A percentile compares a stretch with the other conserved stretches of the same genome.
Conservation (phyloP, 257 asterid genomes). For the Solanum bukasovii region DNA sequence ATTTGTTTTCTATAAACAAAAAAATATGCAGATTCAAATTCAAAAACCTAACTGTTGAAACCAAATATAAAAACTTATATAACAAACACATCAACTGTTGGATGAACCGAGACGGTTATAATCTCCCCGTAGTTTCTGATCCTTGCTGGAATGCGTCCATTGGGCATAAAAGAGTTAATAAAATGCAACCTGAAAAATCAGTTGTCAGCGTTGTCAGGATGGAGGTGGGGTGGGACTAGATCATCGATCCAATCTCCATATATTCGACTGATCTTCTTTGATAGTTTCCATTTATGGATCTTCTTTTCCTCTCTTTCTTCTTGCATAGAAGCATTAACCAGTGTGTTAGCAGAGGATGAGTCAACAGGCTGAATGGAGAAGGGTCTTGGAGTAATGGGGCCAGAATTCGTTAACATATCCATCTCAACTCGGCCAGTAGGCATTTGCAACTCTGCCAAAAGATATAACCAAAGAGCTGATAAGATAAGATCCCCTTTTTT, state of each 20-base stretch:
- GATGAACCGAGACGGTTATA: background rate
- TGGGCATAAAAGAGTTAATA: background rate
- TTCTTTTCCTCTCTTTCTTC: constrained; percentile 20
- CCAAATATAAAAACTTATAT: background rate
- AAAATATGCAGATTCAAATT: background rate
- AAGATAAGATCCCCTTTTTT: background rate
- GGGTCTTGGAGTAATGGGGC: constrained; percentile 20
- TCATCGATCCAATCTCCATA: constrained; percentile 77
- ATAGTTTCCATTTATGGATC: constrained; percentile 38
- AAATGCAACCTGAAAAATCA: background rate
- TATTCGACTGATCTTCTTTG: constrained; percentile 47
- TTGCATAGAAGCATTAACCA: constrained; percentile 10
- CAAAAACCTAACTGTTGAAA: background rate
- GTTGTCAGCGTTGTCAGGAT: constrained; percentile 18
- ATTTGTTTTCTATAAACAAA: background rate
- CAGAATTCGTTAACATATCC: constrained; percentile 8
- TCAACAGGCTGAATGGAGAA: background rate
- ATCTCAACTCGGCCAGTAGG: constrained; percentile 21
- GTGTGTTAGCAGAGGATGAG: constrained; percentile 8
- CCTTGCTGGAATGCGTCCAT: background rate
- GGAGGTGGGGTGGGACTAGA: constrained; percentile 28
- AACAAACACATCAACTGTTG: background rate
- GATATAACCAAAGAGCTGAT: background rate
- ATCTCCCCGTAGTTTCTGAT: background rate
- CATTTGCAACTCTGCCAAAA: constrained; percentile 31